Evolutionary conservation across 331 rosid species (phyloP), one percentile per base, ranked within the genome.

Genomic region (Erythrophleum ivorense): DNA sequence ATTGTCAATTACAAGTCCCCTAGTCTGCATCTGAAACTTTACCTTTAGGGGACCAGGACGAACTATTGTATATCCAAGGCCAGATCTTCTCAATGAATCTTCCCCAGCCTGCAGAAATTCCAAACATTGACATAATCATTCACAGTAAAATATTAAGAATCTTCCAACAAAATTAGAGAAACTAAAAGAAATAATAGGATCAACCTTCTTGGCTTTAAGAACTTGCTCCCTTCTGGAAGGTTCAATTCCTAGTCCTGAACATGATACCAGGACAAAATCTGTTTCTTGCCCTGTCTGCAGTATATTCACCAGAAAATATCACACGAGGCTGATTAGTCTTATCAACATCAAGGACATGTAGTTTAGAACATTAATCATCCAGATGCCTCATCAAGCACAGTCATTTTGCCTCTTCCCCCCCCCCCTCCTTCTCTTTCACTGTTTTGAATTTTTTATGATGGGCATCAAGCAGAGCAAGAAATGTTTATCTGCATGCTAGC

Each of bases 1-100:
- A 31, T 31, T 63, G 34, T 59, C 66, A 29, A 36, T 38, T 58
- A 50, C 2, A 54, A 38, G 53, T 18, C 7, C n/a, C 75, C 16
- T 24, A 71, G 5, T 31, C 9, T 41, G 67, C 83, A 58, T 54
- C 19, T 64, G 60, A 60, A 70, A 86, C 65, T 83, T 78, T 82
- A 93, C 99, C 98, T 90, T 91, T n/a, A 95, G 87, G 59, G 98
- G 98, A 80, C 99, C 99, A 6, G 99, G 99, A 77, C 98, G 98
- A 84, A 95, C 72, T 72, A 95, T 90, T 49, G 99, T 95, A 87
- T 95, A 95, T 53, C 99, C 98, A 19, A 95, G 94, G 81, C 99
- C 99, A 54, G 98, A 95, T 91, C 85, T 93, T 88, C 98, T 91
- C 86, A 95, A 85, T 52, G 90, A 88, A 71, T 95, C 99, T 87